These are phyloP conservation scores for Diddensiella caesifluorescens DNA, from an alignment of 805 yeast species.

Conservation along the genomic window DNA sequence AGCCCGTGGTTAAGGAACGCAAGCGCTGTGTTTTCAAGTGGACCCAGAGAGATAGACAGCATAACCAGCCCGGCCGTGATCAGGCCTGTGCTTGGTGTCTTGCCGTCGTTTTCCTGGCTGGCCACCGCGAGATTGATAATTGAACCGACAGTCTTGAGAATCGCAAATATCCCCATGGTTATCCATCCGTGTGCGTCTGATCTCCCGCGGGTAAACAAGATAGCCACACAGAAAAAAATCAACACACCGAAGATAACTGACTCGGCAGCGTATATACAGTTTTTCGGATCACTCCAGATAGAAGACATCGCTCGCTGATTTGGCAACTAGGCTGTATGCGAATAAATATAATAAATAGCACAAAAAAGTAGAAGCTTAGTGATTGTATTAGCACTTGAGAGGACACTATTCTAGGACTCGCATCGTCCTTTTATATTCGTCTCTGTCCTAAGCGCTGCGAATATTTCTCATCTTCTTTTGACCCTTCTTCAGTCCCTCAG, in stretches of 20 bases:
- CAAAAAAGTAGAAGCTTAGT: too few relatives aligned
- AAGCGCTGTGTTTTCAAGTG: conserved; percentile 13
- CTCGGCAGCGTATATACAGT: conserved; percentile 11
- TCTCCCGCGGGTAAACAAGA: not conserved
- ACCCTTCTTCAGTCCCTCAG: too few relatives aligned
- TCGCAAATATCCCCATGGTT: conserved; percentile 8
- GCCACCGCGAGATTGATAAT: conserved; percentile 6
- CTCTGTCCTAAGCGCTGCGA: too few relatives aligned
- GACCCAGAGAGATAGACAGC: conserved; percentile 14
- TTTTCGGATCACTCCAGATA: conserved; percentile 6
- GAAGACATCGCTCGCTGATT: not conserved
- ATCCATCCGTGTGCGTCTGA: not conserved
- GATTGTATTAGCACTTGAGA: too few relatives aligned
- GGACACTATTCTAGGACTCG: too few relatives aligned
- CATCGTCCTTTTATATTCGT: too few relatives aligned
- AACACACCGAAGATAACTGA: conserved; percentile 6
- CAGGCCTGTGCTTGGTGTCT: conserved; percentile 5
- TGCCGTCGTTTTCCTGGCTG: not conserved
- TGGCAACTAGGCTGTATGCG: too few relatives aligned
- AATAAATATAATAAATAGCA: too few relatives aligned
- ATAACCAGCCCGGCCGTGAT: conserved; percentile 11
- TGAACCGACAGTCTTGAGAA: conserved; percentile 12
- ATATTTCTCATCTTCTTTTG: too few relatives aligned
- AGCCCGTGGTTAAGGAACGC: conserved; percentile 11
- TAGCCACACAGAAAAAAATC: not conserved